Evolutionary conservation across 768 basidiomycete species (phyloP).

Genomic region (Thelephora ganbajun): DNA sequence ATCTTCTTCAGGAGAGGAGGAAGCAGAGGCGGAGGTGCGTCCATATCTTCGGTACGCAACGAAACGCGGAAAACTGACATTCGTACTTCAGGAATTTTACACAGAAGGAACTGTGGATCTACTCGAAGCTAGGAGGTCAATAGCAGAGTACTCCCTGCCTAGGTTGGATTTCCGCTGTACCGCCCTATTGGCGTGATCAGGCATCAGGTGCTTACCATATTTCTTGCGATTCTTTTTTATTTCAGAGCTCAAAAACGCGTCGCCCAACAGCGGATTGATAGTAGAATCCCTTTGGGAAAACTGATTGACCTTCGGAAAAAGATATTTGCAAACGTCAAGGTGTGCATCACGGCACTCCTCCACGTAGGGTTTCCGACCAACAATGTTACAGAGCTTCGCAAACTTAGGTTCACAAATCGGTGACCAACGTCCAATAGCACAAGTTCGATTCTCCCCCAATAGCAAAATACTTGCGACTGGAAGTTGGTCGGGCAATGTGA

Average conservation of each 20-base stretch:
- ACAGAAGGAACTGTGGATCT: slow-evolving; percentile 82
- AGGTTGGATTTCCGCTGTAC: slow-evolving; percentile 68
- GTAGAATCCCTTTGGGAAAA: slow-evolving; percentile 71
- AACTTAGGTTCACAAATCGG: slow-evolving; percentile 97
- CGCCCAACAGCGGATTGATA: slow-evolving; percentile 86
- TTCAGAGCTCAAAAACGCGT: slow-evolving; percentile 91
- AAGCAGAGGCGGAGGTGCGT: slow-evolving; percentile 64
- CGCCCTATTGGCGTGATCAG: slow-evolving; percentile 27
- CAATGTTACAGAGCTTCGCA: slow-evolving; percentile 50
- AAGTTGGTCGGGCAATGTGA: slow-evolving; percentile 92
- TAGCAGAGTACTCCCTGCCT: slow-evolving; percentile 91
- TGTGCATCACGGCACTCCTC: slow-evolving; percentile 20
- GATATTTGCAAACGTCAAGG: slow-evolving; percentile 82
- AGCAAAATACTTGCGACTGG: slow-evolving; percentile 80
- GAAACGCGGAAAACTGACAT: background rate
- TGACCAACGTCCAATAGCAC: slow-evolving; percentile 87
- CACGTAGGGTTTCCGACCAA: background rate
- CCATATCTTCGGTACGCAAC: background rate
- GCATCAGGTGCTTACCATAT: slow-evolving; percentile 67
- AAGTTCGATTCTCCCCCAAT: slow-evolving; percentile 91
- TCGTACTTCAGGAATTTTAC: slow-evolving; percentile 60
- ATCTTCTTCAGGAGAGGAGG: slow-evolving; percentile 45
- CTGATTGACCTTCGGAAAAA: slow-evolving; percentile 90
- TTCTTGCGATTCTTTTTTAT: slow-evolving; percentile 23
- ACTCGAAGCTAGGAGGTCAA: slow-evolving; percentile 66